Evolutionary conservation across 805 yeast species (phyloP), one percentile per base, ranked within the genome.

Genomic region (Candida caryicola): DNA sequence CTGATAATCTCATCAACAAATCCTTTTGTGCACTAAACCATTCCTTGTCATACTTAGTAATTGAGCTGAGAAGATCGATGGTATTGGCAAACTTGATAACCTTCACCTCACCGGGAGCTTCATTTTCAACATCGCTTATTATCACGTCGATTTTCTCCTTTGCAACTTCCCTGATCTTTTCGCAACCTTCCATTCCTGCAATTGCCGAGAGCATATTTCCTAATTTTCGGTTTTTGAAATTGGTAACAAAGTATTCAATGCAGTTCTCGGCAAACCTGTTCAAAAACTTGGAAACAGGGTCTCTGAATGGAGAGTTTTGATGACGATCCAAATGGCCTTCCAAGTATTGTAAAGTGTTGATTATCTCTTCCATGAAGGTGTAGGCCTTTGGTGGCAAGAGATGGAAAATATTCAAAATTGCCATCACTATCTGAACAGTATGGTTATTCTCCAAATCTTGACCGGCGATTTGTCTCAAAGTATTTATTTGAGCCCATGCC

Each of bases 401-500:
- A 55, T 95, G 96, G 67, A 91, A 93, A 29, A 93, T 85, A 50
- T 91, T 88, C 51, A 93, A 71, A 40, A 93, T 87, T 0, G 96
- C 95, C 47, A 84, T 85, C 31, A 93, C 88, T 28, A 91, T 85
- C 52, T 85, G 84, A 9, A 95, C 85, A 0, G 89, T 85, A 25
- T 80, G 82, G 48, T 90, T 90, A 47, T 79, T 82, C 23, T 78
- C 83, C 40, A 95, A 73, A 42, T 85, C 95, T 48, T 82, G 87
- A 4, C 82, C 81, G 1, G 96, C 82, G 30, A 86, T 76, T 45
- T 81, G 78, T 39, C 88, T 80, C 28, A 95, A 60, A 1, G 85
- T 77, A 19, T 77, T 76, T 2, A 93, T 87, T 51, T 86, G 90
- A 0, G 97, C 95, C 95, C 96, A 90, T 0, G 97, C 96, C 76